Conservation (phyloP, 164 flowering plant genomes). For the Annona squamosa region DNA sequence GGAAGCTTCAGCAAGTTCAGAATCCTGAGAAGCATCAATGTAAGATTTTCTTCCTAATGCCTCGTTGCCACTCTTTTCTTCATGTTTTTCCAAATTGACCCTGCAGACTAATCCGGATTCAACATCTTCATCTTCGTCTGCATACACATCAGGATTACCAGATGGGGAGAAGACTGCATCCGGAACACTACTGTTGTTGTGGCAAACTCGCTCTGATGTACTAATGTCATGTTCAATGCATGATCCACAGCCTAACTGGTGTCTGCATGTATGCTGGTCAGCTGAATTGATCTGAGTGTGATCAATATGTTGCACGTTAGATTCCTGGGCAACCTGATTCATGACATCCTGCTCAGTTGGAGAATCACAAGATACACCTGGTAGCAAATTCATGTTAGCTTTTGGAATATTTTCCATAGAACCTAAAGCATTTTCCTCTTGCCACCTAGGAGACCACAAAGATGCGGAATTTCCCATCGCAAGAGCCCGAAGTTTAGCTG, state of each 20-base stretch:
- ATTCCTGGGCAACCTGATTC: conserved; percentile 24
- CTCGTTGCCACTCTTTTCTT: conserved; percentile 11
- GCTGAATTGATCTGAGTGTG: conserved; percentile 15
- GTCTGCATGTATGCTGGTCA: conserved; percentile 23
- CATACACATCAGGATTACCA: conserved; percentile 30
- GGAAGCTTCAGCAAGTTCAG: conserved; percentile 62
- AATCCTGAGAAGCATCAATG: conserved; percentile 28
- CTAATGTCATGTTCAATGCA: conserved; percentile 57
- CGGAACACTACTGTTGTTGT: conserved; percentile 19
- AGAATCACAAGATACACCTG: conserved; percentile 21
- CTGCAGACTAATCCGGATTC: conserved; percentile 16
- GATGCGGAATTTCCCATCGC: conserved; percentile 44
- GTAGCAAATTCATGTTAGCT: conserved; percentile 19
- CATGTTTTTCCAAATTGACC: conserved; percentile 18
- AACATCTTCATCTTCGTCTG: conserved; percentile 47
- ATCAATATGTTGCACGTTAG: conserved; percentile 24
- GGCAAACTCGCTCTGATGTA: conserved; percentile 42
- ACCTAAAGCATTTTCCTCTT: conserved; percentile 21
- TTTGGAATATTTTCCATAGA: conserved; percentile 19
- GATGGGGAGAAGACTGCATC: conserved; percentile 34
- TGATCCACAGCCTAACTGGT: conserved; percentile 36
- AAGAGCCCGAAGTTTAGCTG: conserved; percentile 44
- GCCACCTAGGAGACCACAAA: conserved; percentile 30
- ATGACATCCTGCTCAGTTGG: conserved; percentile 23
- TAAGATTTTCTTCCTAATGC: conserved; percentile 10